A percentile compares a stretch with the other conserved stretches of the same genome.
These are phyloP conservation scores for Suillus occidentalis DNA, from an alignment of 768 basidiomycete genomes.

Conservation along the genomic window DNA sequence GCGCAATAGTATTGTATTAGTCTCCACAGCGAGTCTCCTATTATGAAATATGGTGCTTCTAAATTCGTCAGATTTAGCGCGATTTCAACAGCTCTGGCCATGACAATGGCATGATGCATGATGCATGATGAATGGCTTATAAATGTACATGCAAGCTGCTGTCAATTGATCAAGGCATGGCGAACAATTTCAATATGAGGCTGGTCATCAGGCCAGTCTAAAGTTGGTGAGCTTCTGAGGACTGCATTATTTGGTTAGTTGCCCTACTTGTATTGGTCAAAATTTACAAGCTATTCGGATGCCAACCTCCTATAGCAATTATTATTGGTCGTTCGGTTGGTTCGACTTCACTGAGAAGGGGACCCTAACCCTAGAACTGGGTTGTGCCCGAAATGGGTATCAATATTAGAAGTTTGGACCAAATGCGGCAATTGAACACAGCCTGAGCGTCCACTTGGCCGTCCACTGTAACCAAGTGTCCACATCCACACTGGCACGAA, in stretches of 20 bases:
- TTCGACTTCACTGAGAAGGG: no score
- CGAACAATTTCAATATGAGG: neutral
- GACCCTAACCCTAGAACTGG: neutral
- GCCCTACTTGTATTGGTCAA: constrained; percentile 13
- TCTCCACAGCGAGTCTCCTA: no score
- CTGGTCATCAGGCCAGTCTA: constrained; percentile 11
- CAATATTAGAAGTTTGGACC: neutral
- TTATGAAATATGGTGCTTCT: no score
- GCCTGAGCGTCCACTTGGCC: neutral
- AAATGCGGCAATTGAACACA: neutral
- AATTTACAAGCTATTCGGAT: neutral
- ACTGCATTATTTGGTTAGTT: constrained; percentile 12
- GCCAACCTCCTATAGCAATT: no score
- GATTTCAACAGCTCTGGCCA: no score
- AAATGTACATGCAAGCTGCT: no score
- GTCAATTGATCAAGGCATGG: neutral
- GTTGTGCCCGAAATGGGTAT: neutral
- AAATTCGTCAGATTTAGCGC: no score
- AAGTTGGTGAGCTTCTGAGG: constrained; percentile 13
- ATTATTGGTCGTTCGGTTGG: no score
- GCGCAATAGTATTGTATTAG: no score
- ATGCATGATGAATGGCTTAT: no score
- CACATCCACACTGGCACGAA: neutral
- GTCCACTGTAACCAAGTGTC: neutral
- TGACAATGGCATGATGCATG: no score